phyloP scores from a whole-genome alignment of 345 rosid genomes.

The Citrus cavaleriei region DNA sequence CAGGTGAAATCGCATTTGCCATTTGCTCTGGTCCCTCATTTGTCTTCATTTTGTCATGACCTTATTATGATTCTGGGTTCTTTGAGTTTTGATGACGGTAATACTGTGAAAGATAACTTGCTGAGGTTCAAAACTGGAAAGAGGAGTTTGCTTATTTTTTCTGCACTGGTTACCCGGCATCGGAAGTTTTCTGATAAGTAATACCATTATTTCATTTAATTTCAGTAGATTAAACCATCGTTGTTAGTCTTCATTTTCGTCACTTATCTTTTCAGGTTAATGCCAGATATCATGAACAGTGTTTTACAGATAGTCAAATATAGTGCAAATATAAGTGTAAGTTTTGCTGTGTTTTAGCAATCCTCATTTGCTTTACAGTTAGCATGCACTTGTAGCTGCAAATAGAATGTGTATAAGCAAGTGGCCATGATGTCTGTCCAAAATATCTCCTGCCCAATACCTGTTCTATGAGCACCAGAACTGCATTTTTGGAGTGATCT shows the following conservation, averaged over 20 bases:
- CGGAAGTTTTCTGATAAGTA: constrained; percentile 85
- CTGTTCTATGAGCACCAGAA: constrained; percentile 11
- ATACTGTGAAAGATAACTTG: constrained; percentile 35
- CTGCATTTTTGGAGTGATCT: neutral
- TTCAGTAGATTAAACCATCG: neutral
- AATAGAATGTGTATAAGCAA: neutral
- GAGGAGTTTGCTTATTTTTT: constrained; percentile 74
- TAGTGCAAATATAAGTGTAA: constrained; percentile 57
- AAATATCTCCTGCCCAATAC: neutral
- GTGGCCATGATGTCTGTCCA: neutral
- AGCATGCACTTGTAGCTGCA: constrained; percentile 3
- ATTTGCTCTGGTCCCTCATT: constrained; percentile 52
- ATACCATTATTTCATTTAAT: constrained; percentile 6
- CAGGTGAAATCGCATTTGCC: constrained; percentile 88
- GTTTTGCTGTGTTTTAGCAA: constrained; percentile 16
- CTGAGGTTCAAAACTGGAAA: constrained; percentile 68
- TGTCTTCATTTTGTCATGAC: constrained; percentile 53
- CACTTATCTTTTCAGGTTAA: constrained; percentile 46
- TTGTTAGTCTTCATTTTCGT: neutral
- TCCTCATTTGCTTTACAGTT: constrained; percentile 8
- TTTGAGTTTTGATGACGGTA: constrained; percentile 48
- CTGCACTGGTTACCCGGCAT: constrained; percentile 68
- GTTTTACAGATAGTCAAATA: constrained; percentile 53
- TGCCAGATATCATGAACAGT: constrained; percentile 64
- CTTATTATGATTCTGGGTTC: constrained; percentile 60